phyloP scores from a whole-genome alignment of 225 moss, liverwort and hornwort genomes.

The Antitrichia curtipendula region DNA sequence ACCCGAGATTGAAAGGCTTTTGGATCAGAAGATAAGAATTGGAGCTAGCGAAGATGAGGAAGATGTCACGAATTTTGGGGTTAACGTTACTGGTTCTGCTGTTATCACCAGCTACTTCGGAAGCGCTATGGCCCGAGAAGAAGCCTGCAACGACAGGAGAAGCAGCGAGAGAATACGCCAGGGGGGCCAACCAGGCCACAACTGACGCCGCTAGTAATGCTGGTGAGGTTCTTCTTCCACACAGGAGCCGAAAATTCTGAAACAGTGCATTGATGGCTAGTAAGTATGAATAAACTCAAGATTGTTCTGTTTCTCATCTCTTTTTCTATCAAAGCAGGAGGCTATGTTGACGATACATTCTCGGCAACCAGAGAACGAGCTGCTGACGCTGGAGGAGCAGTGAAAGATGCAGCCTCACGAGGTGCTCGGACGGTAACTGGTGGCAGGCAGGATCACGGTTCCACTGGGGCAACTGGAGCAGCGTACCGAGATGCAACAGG shows the following conservation, averaged over 20 bases:
- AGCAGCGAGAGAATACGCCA: background rate
- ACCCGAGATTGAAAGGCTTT: background rate
- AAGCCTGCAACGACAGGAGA: background rate
- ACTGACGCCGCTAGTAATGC: background rate
- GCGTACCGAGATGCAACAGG: constrained; percentile 22
- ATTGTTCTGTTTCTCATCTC: background rate
- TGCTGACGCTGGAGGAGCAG: background rate
- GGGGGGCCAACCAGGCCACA: background rate
- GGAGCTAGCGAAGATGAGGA: background rate
- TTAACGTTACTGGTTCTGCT: background rate
- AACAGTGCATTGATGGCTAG: background rate
- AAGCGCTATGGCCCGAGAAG: background rate
- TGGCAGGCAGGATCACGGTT: background rate
- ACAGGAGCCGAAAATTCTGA: background rate
- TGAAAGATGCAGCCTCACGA: constrained; percentile 2
- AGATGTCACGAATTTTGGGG: background rate
- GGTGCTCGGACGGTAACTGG: constrained; percentile 12
- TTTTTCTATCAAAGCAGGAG: background rate
- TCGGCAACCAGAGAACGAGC: background rate
- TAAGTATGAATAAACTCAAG: background rate
- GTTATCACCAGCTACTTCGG: background rate
- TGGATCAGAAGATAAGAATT: background rate
- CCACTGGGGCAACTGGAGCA: constrained; percentile 12
- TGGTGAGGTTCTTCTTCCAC: constrained; percentile 1
- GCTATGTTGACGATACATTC: background rate